Evolutionary conservation across 805 yeast species (phyloP), one percentile per base, ranked within the genome.

Genomic region (Jamesozyma jinghongensis): DNA sequence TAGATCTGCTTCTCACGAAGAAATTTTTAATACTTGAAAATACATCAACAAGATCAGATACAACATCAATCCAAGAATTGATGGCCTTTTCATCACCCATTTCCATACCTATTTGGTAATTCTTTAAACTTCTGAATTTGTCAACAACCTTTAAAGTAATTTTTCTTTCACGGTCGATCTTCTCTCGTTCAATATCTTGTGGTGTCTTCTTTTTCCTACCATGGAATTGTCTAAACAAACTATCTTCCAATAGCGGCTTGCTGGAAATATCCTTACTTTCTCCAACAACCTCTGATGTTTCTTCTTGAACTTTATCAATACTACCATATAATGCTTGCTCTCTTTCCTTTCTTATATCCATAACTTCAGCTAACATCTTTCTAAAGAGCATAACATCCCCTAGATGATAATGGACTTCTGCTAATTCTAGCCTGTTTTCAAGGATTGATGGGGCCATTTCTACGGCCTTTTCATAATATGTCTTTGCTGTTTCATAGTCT

Each of bases 51-150:
- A 92, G 69, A 49, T 83, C 94, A 2, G 85, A 74, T 0, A 90
- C 95, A 4, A 79, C 66, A 45, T 85, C 85, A 48, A 85, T 71
- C 97, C 97, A 92, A 2, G 85, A 74, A 6, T 72, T 68, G 2
- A 77, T 71, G 0, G 92, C 83, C n/a, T 75, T 77, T 13, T 59
- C 63, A 46, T 79, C 81, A 3, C 71, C 75, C 3, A 57, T 50
- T 32, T 67, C 71, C 31, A 77, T 47, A 3, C 75, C 75, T 1
- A 63, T 63, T 27, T 69, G 65, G 38, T 81, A 69, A 40, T 80
- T 66, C 16, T 69, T 64, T 57, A 82, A 65, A 45, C 81, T 67
- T 12, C 71, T 68, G 52, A 65, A 76, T 44, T 73, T 78, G 40
- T 75, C 77, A 16, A 71, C 53, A 0, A 79, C 83, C 38, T 70